Evolutionary conservation across 179 eudicot species (phyloP), one percentile per base, ranked within the genome.

Genomic region (Corrigiola litoralis): DNA sequence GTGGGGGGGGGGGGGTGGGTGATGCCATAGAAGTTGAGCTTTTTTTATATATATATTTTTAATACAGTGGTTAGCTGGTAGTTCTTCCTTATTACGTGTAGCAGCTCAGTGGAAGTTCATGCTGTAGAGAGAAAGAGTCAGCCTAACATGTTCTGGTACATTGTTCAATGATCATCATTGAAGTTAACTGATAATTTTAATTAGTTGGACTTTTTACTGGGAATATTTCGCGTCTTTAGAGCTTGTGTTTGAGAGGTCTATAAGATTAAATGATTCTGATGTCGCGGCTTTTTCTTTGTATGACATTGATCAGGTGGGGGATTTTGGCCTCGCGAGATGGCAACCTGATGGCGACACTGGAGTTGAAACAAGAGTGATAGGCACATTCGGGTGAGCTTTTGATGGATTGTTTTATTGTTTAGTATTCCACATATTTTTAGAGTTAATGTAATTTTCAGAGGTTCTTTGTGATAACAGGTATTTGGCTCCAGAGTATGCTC

Each of bases 401-500:
- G 1, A 16, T 29, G 47, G 21, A 23, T n/a, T 8, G 0, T 16
- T 16, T 50, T 60, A 12, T 38, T 29, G 25, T 0, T 2, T 42
- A 1, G 10, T 31, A 20, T 51, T 27, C 14, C 28, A n/a, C 11
- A 12, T 13, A 53, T 29, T 36, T 33, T 33, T 61, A 13, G 12
- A 11, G 3, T 13, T 33, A 54, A 50, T 33, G 11, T 23, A 8
- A 32, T 34, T 23, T 29, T 36, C 7, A 53, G 34, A 10, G 14
- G 2, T 12, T 33, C 61, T 11, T 20, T 45, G 23, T 5, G 46
- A 49, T 34, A 44, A 48, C 58, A 88, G 95, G 73, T 88, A 88
- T 66, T 69, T 88, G 79, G 95, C 95, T 74, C 95, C 95, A 28
- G 95, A 88, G 80, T 88, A 88, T 67, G 91, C 95, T 53, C 89